A percentile compares a stretch with the other conserved stretches of the same genome.
phyloP scores from a whole-genome alignment of 192 early-diverging fungal species.

The Paraglomus brasilianum region DNA sequence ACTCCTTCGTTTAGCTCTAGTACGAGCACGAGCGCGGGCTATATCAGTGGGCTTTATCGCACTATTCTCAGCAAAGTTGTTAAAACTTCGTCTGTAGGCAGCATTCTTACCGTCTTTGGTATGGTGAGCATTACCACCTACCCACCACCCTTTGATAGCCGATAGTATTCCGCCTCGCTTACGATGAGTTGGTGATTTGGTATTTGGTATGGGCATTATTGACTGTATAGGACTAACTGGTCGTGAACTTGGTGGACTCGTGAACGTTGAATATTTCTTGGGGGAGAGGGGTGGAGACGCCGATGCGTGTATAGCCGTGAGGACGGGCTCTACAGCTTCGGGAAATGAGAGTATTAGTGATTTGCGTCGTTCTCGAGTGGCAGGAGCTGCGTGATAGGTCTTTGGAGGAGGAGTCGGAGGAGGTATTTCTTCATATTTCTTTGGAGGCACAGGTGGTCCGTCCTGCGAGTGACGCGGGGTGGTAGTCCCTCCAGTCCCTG shows the following conservation, averaged over 20 bases:
- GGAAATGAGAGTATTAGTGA: conserved; percentile 23
- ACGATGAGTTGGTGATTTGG: background rate
- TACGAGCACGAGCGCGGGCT: background rate
- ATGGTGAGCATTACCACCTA: background rate
- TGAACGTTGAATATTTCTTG: conserved; percentile 27
- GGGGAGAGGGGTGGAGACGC: conserved; percentile 31
- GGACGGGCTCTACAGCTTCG: conserved; percentile 28
- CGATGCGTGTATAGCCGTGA: conserved; percentile 24
- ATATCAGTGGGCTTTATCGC: conserved; percentile 18
- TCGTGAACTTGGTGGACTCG: conserved; percentile 25
- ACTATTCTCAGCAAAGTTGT: conserved; percentile 26
- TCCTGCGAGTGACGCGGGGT: no score
- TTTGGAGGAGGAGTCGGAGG: conserved; percentile 22
- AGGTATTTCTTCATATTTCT: no score
- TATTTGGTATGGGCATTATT: conserved; percentile 2
- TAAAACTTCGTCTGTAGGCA: conserved; percentile 11
- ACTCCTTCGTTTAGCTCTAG: conserved; percentile 10
- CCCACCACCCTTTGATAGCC: conserved; percentile 26
- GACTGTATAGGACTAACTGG: conserved; percentile 24
- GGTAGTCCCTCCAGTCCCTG: no score
- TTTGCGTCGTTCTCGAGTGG: conserved; percentile 26
- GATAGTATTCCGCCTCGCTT: conserved; percentile 22
- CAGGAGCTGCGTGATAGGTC: conserved; percentile 25
- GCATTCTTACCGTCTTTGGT: background rate
- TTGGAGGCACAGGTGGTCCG: no score